Evolutionary conservation across 2,329 filamentous ascomycete species (phyloP), one percentile per base, ranked within the genome.

Genomic region (Epichloe brachyelytri): DNA sequence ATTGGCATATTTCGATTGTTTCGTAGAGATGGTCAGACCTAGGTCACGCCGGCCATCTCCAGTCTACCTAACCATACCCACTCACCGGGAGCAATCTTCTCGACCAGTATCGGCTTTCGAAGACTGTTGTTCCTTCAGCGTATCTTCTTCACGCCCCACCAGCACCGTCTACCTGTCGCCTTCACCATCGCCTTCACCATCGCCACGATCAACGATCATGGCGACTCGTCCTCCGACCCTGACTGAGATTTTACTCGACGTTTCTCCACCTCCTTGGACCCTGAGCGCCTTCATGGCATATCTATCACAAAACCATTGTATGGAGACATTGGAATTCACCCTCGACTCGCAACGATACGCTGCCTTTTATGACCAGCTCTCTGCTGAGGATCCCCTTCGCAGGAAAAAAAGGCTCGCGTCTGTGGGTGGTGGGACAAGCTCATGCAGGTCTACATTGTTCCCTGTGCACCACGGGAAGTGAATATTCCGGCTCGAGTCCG

Each of bases 301-400:
- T 62, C 77, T 97, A 4, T 96, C 91, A 1, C 90, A 95, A 63
- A 97, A 97, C 62, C 91, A 97, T 68, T 98, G 93, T 64, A 74
- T 97, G 57, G 93, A 98, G 68, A 96, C 90, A 1, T 75, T 98
- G 39, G 93, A 97, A 64, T 98, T 98, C 67, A 95, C 90, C 40
- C 85, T 96, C 76, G 93, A 96, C 65, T 86, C 91, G 20, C 86
- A 89, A 52, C 80, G 88, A 54, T 98, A 97, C 65, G 78, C 81
- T 49, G 70, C 79, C 52, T 79, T 79, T 51, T 72, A 78, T 58
- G 62, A 66, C 22, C 70, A 77, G 53, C 64, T 72, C 38, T 61
- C 68, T 17, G 57, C 61, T 43, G 69, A 71, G 53, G 52, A 59
- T 8, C 65, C 59, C 72, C 62, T 62, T 67, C 60, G 0, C 60